Percentiles rank a stretch among this genome's conserved stretches.
phyloP scores from a whole-genome alignment of 257 asterid species.

The Lavandula angustifolia region DNA sequence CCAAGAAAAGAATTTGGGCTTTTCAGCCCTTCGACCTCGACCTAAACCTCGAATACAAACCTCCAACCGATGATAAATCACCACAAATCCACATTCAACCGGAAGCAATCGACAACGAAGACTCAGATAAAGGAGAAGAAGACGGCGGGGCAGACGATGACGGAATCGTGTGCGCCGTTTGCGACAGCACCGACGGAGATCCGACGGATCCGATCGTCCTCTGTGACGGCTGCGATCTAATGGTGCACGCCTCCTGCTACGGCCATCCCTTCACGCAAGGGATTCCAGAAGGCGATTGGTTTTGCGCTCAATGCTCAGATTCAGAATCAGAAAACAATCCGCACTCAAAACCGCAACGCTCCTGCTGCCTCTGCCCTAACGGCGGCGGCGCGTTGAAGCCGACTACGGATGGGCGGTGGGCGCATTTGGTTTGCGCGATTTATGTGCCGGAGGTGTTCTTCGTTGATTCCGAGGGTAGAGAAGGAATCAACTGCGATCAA shows the following conservation, averaged over 20 bases:
- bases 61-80: not conserved
- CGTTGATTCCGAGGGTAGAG: conserved; percentile 53
- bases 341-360: not conserved
- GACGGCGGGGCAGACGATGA: conserved; percentile 45
- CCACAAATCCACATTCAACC: not conserved
- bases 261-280: conserved; percentile 67
- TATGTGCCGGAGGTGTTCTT: conserved; percentile 89
- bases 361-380: conserved; percentile 75
- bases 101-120: not conserved
- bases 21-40: conserved; percentile 62
- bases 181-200: conserved; percentile 85
- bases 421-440: conserved; percentile 77
- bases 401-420: conserved; percentile 75
- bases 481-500: conserved; percentile 61
- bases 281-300: conserved; percentile 90
- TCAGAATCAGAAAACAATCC: conserved; percentile 24
- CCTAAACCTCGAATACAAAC: conserved; percentile 49
- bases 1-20: conserved; percentile 78
- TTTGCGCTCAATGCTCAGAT: conserved; percentile 60
- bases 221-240: conserved; percentile 88
- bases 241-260: conserved; percentile 83
- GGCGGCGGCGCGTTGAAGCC: conserved; percentile 74
- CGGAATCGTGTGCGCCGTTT: conserved; percentile 70
- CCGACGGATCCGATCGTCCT: conserved; percentile 82
- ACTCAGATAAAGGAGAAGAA: conserved; percentile 2